These are phyloP conservation scores for Calocybe indica DNA, from an alignment of 768 basidiomycete species.

Conservation along the genomic window DNA sequence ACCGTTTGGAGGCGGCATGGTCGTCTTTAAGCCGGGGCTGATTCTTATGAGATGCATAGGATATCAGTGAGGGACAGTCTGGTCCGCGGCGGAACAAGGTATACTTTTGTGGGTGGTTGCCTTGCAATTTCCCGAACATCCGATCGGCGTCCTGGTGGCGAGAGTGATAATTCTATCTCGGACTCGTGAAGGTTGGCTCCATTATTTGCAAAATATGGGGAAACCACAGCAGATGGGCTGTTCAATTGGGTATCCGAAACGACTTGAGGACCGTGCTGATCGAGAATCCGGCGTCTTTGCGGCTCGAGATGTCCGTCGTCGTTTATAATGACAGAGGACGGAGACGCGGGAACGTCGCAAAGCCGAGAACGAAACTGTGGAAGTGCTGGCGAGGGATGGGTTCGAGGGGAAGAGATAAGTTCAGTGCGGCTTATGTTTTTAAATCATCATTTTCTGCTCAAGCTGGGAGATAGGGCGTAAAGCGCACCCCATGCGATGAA, in stretches of 20 bases:
- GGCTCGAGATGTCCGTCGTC: slow-evolving; percentile 35
- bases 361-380: slow-evolving; percentile 27
- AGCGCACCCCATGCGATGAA: slow-evolving; percentile 62
- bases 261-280: not conserved
- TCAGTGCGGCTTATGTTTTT: too few relatives aligned
- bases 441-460: not conserved
- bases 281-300: slow-evolving; percentile 30
- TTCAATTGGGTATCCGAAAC: too few relatives aligned
- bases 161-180: too few relatives aligned
- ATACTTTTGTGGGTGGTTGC: too few relatives aligned
- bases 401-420: not conserved
- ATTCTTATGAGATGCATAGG: too few relatives aligned
- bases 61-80: too few relatives aligned
- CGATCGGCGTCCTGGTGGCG: too few relatives aligned
- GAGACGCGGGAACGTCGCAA: slow-evolving; percentile 31
- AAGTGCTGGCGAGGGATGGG: slow-evolving; percentile 4
- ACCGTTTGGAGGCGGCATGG: too few relatives aligned
- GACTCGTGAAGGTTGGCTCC: too few relatives aligned
- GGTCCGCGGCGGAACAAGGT: too few relatives aligned
- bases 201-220: slow-evolving; percentile 12
- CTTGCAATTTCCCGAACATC: too few relatives aligned
- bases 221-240: not conserved
- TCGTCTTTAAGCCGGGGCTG: too few relatives aligned
- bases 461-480: slow-evolving; percentile 1
- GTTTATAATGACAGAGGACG: slow-evolving; percentile 18